Conservation (phyloP, 352 stramenopile genomes). For the Phytopythium boreale region DNA sequence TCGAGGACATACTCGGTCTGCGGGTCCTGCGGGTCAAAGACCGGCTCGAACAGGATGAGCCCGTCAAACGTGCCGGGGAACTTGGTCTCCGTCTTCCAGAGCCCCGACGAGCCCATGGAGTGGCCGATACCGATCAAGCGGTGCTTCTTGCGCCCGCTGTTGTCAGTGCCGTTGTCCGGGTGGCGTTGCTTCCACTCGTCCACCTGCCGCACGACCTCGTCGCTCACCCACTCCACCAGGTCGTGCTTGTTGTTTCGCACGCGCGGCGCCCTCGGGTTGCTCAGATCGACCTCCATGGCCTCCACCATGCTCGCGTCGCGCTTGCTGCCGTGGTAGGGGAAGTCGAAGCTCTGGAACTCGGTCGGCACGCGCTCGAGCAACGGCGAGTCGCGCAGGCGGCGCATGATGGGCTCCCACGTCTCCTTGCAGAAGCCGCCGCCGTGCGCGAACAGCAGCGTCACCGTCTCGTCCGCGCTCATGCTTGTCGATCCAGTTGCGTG, state of each 20-base stretch:
- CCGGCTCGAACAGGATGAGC: slow-evolving; percentile 41
- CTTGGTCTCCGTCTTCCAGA: slow-evolving; percentile 35
- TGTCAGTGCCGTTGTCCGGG: slow-evolving; percentile 3
- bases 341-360: slow-evolving; percentile 32
- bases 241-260: slow-evolving; percentile 32
- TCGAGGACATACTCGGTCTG: slow-evolving; percentile 27
- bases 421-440: slow-evolving; percentile 40
- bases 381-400: slow-evolving; percentile 19
- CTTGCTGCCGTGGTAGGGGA: slow-evolving; percentile 33
- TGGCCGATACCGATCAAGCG: slow-evolving; percentile 29
- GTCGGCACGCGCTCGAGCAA: slow-evolving; percentile 18
- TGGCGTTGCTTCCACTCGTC: slow-evolving; percentile 12
- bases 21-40: slow-evolving; percentile 27
- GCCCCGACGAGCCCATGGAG: slow-evolving; percentile 26
- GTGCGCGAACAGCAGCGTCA: slow-evolving; percentile 41
- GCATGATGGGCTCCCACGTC: slow-evolving; percentile 40
- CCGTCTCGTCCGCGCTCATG: background rate
- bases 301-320: slow-evolving; percentile 27
- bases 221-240: slow-evolving; percentile 17
- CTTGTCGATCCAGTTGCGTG: background rate
- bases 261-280: slow-evolving; percentile 11
- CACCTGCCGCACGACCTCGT: slow-evolving; percentile 13
- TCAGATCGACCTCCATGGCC: slow-evolving; percentile 17
- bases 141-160: background rate
- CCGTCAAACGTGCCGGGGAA: slow-evolving; percentile 36